phyloP scores from a whole-genome alignment of 768 basidiomycete genomes.

The Leucosporidium scottii region DNA sequence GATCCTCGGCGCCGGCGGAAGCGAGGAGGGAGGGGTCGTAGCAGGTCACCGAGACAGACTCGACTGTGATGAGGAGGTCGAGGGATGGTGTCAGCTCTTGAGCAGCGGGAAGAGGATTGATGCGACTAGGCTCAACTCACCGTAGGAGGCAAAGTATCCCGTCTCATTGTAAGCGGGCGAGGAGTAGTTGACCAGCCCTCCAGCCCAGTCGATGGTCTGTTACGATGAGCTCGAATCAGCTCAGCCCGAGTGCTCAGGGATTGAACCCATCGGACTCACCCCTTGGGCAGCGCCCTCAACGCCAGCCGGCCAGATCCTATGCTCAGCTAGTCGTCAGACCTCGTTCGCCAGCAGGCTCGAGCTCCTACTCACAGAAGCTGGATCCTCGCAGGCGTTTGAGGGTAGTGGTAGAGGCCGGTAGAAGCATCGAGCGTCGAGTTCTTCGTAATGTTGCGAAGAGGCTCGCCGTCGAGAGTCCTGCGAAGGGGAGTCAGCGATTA shows the following conservation, averaged over 20 bases:
- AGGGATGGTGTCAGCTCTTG: background rate
- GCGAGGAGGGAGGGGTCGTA: slow-evolving; percentile 7
- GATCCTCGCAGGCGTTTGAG: slow-evolving; percentile 40
- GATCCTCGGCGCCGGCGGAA: background rate
- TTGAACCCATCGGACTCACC: background rate
- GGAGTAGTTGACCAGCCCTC: slow-evolving; percentile 38
- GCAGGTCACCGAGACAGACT: slow-evolving; percentile 7
- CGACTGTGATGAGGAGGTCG: slow-evolving; percentile 5
- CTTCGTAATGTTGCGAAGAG: slow-evolving; percentile 34
- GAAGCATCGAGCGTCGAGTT: slow-evolving; percentile 6
- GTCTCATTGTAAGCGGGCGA: slow-evolving; percentile 30
- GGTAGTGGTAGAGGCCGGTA: slow-evolving; percentile 30
- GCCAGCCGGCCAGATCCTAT: slow-evolving; percentile 39
- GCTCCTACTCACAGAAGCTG: slow-evolving; percentile 32
- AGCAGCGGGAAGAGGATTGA: too few species aligned
- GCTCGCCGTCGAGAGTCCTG: slow-evolving; percentile 28
- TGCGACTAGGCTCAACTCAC: background rate
- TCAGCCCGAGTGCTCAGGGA: background rate
- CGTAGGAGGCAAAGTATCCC: slow-evolving; percentile 38
- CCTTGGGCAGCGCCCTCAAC: slow-evolving; percentile 27
- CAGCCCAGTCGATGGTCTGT: slow-evolving; percentile 37
- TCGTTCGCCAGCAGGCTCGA: background rate
- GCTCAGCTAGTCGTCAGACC: background rate
- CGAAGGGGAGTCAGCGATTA: background rate
- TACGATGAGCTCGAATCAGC: background rate